A percentile compares a stretch with the other conserved stretches of the same genome.
Evolutionary conservation across 306 rosid species (phyloP).

Genomic region (Luffa aegyptiaca): DNA sequence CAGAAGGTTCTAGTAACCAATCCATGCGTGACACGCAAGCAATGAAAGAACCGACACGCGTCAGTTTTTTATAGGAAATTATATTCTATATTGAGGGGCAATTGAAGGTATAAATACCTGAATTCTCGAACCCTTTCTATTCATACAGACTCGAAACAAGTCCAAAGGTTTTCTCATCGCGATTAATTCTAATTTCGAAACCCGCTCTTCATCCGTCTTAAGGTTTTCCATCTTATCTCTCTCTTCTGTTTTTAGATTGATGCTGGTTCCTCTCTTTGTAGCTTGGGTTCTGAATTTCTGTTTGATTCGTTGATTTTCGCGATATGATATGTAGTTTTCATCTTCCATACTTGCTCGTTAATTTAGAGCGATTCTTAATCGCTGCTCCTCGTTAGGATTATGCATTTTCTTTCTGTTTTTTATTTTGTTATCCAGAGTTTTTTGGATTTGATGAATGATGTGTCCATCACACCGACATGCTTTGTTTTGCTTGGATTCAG

Average conservation of each 20-base stretch:
- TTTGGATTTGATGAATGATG: background rate
- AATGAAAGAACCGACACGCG: background rate
- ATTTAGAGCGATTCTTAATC: background rate
- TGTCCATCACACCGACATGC: background rate
- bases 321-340: background rate
- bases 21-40: background rate
- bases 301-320: background rate
- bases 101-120: background rate
- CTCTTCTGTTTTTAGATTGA: background rate
- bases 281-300: background rate
- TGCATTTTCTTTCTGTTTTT: background rate
- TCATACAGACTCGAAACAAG: background rate
- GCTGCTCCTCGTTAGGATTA: background rate
- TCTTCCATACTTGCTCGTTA: background rate
- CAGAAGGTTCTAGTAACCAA: background rate
- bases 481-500: background rate
- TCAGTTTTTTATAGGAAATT: background rate
- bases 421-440: background rate
- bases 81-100: background rate
- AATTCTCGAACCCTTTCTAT: background rate
- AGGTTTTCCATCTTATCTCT: background rate
- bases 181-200: background rate
- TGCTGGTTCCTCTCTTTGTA: background rate
- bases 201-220: background rate
- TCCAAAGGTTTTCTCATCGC: background rate